Conservation (phyloP, 805 yeast genomes). For the Babjeviella inositovora region DNA sequence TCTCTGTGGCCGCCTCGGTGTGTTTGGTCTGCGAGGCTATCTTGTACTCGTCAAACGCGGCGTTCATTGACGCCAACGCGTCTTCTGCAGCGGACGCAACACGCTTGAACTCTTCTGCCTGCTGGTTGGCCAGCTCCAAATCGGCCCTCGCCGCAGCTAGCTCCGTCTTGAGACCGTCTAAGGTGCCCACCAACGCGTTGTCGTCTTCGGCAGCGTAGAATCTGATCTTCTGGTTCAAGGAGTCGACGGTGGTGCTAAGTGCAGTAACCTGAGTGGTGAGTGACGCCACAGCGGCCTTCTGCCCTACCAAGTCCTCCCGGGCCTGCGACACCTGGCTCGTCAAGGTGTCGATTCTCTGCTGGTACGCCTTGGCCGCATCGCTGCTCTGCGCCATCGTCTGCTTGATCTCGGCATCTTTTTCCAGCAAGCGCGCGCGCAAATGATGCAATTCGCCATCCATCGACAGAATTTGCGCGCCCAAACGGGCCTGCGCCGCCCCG, state of each 20-base stretch:
- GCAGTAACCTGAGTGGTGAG: conserved; percentile 18
- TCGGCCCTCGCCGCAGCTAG: conserved; percentile 33
- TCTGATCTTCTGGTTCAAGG: conserved; percentile 8
- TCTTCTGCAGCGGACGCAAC: conserved; percentile 54
- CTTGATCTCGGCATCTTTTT: conserved; percentile 33
- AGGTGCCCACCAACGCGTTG: conserved; percentile 10
- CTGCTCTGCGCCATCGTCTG: conserved; percentile 35
- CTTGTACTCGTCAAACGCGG: conserved; percentile 32
- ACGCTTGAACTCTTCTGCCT: conserved; percentile 41
- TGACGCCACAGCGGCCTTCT: conserved; percentile 18
- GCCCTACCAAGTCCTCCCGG: conserved; percentile 22
- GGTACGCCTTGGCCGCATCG: conserved; percentile 33
- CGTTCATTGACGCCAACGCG: conserved; percentile 36
- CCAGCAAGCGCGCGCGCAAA: conserved; percentile 26
- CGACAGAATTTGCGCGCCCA: conserved; percentile 28
- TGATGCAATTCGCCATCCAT: conserved; percentile 27
- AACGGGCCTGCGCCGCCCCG: conserved; percentile 29
- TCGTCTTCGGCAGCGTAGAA: conserved; percentile 7
- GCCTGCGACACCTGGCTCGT: conserved; percentile 22
- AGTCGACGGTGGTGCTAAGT: conserved; percentile 11
- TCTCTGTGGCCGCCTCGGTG: no score
- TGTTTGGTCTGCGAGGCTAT: no score
- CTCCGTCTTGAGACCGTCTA: conserved; percentile 15
- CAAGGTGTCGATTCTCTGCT: conserved; percentile 45
- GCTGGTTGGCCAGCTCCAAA: conserved; percentile 38